A percentile compares a stretch with the other conserved stretches of the same genome.
phyloP scores from a whole-genome alignment of 306 rosid genomes.

The Styphnolobium japonicum region DNA sequence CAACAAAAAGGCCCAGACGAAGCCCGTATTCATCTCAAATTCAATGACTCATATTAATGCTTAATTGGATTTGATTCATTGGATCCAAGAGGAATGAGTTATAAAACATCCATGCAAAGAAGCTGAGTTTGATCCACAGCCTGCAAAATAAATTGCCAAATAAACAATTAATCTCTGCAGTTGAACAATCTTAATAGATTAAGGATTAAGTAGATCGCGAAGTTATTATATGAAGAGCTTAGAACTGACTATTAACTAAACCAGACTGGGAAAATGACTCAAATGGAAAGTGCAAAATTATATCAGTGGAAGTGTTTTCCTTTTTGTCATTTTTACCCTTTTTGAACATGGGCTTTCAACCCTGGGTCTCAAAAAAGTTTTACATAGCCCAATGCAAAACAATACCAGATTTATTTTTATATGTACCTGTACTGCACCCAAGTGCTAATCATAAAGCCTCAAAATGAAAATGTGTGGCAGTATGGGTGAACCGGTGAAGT shows the following conservation, averaged over 20 bases:
- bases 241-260: background rate
- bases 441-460: background rate
- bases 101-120: conserved; percentile 21
- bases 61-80: conserved; percentile 13
- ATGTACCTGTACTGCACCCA: background rate
- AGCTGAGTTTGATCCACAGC: conserved; percentile 17
- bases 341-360: background rate
- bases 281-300: background rate
- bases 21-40: conserved; percentile 23
- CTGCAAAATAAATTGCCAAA: conserved; percentile 30
- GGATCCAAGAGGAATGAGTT: background rate
- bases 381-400: background rate
- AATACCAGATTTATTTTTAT: background rate
- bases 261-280: background rate
- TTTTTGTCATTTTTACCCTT: background rate
- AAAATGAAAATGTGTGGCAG: background rate
- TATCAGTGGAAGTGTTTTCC: background rate
- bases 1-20: conserved; percentile 16
- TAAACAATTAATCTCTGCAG: background rate
- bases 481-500: no score
- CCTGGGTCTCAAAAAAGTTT: background rate
- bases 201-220: background rate
- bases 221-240: background rate
- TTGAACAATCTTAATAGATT: background rate
- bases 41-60: conserved; percentile 12